These are phyloP conservation scores for Begonia loranthoides DNA, from an alignment of 306 rosid genomes.

Conservation along the genomic window DNA sequence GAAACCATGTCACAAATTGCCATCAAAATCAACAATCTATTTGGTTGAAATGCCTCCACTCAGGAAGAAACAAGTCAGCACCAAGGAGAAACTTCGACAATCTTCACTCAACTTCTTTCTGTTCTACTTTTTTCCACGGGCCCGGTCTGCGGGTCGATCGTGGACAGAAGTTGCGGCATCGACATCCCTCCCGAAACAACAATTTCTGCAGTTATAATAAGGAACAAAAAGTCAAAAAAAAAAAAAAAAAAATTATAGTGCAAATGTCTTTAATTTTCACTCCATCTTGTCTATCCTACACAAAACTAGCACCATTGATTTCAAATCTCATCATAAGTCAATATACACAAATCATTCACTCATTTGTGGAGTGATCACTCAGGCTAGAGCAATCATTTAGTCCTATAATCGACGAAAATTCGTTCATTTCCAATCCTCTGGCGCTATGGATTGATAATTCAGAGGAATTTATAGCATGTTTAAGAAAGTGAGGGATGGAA, in stretches of 20 bases:
- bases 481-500: not conserved
- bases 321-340: too few relatives aligned
- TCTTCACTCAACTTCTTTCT: constrained; percentile 31
- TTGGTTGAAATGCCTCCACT: too few relatives aligned
- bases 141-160: constrained; percentile 31
- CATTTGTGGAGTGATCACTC: too few relatives aligned
- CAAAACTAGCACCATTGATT: too few relatives aligned
- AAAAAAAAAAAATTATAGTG: not conserved
- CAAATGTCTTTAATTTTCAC: too few relatives aligned
- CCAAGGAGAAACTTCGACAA: not conserved
- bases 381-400: too few relatives aligned
- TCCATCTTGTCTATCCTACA: too few relatives aligned
- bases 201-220: constrained; percentile 43
- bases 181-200: constrained; percentile 94
- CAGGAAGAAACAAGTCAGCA: too few relatives aligned
- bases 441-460: too few relatives aligned
- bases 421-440: too few relatives aligned
- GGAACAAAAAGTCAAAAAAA: not conserved
- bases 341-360: too few relatives aligned
- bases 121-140: constrained; percentile 39
- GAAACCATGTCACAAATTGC: constrained; percentile 2
- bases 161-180: constrained; percentile 80
- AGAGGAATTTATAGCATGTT: not conserved
- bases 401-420: too few relatives aligned
- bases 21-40: not conserved